Conservation (phyloP, 352 stramenopile genomes). For the Phytophthora pini region DNA sequence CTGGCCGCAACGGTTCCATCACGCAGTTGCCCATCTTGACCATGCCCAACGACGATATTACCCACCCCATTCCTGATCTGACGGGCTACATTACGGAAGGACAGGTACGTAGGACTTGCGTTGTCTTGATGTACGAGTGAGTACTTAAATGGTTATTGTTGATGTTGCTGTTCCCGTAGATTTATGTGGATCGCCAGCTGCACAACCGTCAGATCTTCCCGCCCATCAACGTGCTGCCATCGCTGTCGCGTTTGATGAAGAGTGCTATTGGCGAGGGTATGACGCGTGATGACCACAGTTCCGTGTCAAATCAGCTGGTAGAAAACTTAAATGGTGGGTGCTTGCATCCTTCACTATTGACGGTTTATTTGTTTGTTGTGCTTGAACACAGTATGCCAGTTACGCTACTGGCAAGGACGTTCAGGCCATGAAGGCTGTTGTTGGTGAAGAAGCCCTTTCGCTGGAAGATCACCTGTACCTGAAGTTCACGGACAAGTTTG, state of each 20-base stretch:
- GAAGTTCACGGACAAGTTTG: slow-evolving; percentile 99
- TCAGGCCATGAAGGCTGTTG: slow-evolving; percentile 99
- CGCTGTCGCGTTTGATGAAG: slow-evolving; percentile 99
- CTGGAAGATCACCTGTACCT: slow-evolving; percentile 99
- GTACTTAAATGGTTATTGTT: too few relatives aligned
- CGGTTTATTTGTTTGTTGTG: slow-evolving; percentile 3
- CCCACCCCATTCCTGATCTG: slow-evolving; percentile 99
- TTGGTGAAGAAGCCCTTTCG: slow-evolving; percentile 98
- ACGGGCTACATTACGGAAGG: slow-evolving; percentile 99
- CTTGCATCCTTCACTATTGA: slow-evolving; percentile 6
- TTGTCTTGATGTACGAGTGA: too few relatives aligned
- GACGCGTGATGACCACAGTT: slow-evolving; percentile 98
- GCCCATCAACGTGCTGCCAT: slow-evolving; percentile 99
- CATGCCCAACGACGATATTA: slow-evolving; percentile 99
- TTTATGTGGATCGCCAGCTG: slow-evolving; percentile 98
- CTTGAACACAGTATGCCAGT: slow-evolving; percentile 71
- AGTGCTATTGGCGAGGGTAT: slow-evolving; percentile 99
- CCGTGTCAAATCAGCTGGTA: slow-evolving; percentile 99
- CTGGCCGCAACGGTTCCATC: slow-evolving; percentile 98
- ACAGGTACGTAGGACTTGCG: slow-evolving; percentile 67
- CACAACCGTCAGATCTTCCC: slow-evolving; percentile 99
- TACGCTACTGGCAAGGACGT: slow-evolving; percentile 97
- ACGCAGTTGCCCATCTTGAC: slow-evolving; percentile 99
- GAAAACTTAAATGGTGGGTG: slow-evolving; percentile 34
- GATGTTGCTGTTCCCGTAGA: slow-evolving; percentile 45